A percentile compares a stretch with the other conserved stretches of the same genome.
Conservation (phyloP, 73 alveolate genomes). For the Paramecium primaurelia region DNA sequence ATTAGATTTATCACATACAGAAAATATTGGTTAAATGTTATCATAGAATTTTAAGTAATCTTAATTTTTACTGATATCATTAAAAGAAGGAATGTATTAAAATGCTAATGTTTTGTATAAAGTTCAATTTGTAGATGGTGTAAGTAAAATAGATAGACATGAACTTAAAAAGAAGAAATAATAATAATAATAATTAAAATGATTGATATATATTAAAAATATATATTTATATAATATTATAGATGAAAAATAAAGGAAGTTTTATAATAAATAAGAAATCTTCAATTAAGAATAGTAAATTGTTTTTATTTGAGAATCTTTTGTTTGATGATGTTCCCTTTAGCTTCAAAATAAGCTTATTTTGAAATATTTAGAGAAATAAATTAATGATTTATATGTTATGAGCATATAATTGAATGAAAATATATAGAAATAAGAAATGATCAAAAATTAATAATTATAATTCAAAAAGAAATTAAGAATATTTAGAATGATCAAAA, state of each 20-base stretch:
- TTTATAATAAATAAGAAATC: conserved; percentile 21
- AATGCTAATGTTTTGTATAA: conserved; percentile 98
- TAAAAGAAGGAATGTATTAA: conserved; percentile 97
- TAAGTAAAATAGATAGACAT: conserved; percentile 84
- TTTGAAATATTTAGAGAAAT: not conserved
- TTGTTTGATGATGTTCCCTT: conserved; percentile 20
- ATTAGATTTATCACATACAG: conserved; percentile 97
- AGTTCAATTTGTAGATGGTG: conserved; percentile 88
- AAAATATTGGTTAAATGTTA: conserved; percentile 69
- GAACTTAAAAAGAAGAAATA: conserved; percentile 62
- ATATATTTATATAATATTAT: not conserved
- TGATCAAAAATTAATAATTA: not conserved
- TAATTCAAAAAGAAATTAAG: not conserved
- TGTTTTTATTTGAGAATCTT: not conserved
- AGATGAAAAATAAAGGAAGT: not conserved
- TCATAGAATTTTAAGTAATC: conserved; percentile 57
- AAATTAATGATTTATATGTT: not conserved
- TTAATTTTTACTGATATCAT: conserved; percentile 86
- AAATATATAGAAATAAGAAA: not conserved
- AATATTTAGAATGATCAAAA: not conserved
- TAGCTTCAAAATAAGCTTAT: conserved; percentile 20
- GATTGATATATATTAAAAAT: not conserved
- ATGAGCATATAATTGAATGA: not conserved
- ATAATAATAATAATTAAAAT: not conserved
- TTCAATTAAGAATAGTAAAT: not conserved